Conservation (phyloP, 306 rosid species). For the Nissolia schottii region DNA sequence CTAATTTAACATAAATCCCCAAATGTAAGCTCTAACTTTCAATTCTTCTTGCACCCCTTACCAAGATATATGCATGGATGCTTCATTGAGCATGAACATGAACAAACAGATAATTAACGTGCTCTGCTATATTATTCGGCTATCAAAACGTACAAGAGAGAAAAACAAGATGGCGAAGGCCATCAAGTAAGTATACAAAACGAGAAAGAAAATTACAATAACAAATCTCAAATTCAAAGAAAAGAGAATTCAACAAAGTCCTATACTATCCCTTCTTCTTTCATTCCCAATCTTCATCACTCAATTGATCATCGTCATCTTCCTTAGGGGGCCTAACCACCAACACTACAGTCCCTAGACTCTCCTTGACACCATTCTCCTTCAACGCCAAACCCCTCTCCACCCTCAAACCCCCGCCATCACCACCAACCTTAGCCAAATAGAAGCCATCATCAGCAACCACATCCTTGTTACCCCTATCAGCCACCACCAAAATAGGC, state of each 20-base stretch:
- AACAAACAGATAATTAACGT: neutral
- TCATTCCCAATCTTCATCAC: conserved; percentile 88
- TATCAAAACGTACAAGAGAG: neutral
- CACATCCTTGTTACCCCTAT: conserved; percentile 50
- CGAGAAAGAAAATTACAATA: conserved; percentile 25
- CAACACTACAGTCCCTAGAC: conserved; percentile 64
- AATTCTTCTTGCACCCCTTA: too few relatives aligned
- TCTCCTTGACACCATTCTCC: conserved; percentile 42
- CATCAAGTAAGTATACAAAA: conserved; percentile 4
- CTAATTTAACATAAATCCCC: too few relatives aligned
- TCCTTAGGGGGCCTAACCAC: conserved; percentile 86
- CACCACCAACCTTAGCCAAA: conserved; percentile 37
- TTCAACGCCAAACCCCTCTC: conserved; percentile 64
- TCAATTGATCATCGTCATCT: conserved; percentile 43
- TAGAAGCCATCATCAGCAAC: conserved; percentile 63
- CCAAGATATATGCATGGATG: neutral
- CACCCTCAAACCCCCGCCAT: conserved; percentile 47
- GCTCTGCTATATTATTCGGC: neutral
- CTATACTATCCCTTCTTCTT: neutral
- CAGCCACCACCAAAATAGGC: conserved; percentile 72
- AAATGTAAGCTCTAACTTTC: too few relatives aligned
- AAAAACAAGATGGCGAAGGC: neutral
- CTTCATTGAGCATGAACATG: neutral
- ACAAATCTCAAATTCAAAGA: conserved; percentile 7
- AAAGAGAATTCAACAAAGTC: neutral